phyloP scores from a whole-genome alignment of 805 yeast species.

The Wickerhamiella domercqiae region DNA sequence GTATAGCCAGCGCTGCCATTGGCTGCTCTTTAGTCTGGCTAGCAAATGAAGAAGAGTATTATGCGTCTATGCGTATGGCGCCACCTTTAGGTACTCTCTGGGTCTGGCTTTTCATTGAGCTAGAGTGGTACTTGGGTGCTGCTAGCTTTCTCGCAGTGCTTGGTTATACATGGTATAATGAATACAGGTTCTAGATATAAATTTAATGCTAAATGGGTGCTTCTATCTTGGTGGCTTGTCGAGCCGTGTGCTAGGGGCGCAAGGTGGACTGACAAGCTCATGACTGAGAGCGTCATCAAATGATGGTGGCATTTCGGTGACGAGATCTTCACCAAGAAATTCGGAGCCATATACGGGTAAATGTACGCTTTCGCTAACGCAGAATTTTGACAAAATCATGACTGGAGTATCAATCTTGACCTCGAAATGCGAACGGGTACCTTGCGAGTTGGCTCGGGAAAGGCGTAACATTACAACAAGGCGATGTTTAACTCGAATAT shows the following conservation, averaged over 20 bases:
- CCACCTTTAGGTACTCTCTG: conserved; percentile 29
- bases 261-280: conserved; percentile 12
- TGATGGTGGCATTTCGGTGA: conserved; percentile 16
- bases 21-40: conserved; percentile 24
- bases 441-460: conserved; percentile 9
- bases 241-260: neutral
- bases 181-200: conserved; percentile 5
- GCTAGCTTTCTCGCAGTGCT: conserved; percentile 17
- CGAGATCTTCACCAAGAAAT: neutral
- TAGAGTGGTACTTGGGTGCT: conserved; percentile 25
- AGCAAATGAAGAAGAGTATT: conserved; percentile 25
- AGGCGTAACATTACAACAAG: conserved; percentile 16
- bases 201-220: no score
- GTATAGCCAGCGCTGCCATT: conserved; percentile 15
- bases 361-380: conserved; percentile 20
- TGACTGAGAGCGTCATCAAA: conserved; percentile 19
- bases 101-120: conserved; percentile 27
- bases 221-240: conserved; percentile 2
- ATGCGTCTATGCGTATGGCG: conserved; percentile 25
- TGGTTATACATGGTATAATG: conserved; percentile 15
- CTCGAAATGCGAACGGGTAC: conserved; percentile 14
- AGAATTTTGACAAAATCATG: conserved; percentile 16
- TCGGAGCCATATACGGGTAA: conserved; percentile 19
- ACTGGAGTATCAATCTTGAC: conserved; percentile 19
- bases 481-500: conserved; percentile 15